Evolutionary conservation across 352 stramenopile genomes (phyloP).

Genomic region (Globisporangium splendens): DNA sequence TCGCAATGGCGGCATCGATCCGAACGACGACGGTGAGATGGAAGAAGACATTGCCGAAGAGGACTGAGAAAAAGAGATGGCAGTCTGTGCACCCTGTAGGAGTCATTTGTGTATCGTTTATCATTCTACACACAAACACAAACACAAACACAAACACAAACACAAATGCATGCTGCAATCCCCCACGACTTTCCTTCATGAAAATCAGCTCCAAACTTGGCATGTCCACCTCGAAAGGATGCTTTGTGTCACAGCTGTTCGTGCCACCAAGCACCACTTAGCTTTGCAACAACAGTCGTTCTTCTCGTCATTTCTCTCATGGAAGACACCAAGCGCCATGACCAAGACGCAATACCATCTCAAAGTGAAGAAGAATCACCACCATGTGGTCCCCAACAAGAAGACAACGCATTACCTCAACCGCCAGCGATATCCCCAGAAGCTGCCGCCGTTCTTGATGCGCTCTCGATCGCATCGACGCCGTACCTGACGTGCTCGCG

Average conservation of each 20-base stretch:
- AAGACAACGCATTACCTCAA: neutral
- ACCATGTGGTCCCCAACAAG: neutral
- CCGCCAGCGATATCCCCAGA: neutral
- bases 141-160: neutral
- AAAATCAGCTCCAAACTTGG: neutral
- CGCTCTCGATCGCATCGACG: constrained; percentile 36
- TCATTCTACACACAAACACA: neutral
- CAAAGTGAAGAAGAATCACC: neutral
- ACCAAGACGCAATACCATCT: neutral
- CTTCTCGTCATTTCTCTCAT: neutral
- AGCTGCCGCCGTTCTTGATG: constrained; percentile 10
- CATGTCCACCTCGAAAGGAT: neutral
- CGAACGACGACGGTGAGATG: constrained; percentile 69
- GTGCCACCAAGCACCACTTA: neutral
- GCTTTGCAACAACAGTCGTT: neutral
- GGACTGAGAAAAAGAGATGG: constrained; percentile 22
- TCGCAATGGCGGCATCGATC: constrained; percentile 9
- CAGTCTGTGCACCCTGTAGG: too few relatives aligned
- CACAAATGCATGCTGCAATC: neutral
- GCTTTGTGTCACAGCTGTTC: neutral
- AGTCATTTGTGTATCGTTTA: neutral
- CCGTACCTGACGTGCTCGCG: constrained; percentile 74
- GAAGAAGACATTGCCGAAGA: constrained; percentile 81
- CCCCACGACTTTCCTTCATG: neutral
- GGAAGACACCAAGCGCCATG: neutral